These are phyloP conservation scores for Perkinsela sp. DNA, from an alignment of 208 protist genomes.

Conservation along the genomic window DNA sequence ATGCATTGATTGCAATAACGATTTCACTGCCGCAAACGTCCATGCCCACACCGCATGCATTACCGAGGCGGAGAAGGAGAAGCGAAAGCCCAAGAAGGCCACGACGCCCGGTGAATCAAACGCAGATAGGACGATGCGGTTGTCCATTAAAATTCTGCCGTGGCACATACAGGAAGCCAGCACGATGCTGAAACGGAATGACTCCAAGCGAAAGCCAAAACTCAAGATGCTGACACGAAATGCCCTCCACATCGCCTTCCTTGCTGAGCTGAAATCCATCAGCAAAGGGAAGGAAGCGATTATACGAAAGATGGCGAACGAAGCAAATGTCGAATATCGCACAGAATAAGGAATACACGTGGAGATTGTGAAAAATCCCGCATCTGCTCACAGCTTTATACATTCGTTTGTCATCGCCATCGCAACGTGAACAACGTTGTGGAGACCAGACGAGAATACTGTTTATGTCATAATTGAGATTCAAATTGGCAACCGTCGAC, in stretches of 20 bases:
- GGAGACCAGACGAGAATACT: too few relatives aligned
- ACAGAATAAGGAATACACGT: not conserved
- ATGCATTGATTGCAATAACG: slow-evolving; percentile 60
- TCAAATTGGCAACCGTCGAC: too few relatives aligned
- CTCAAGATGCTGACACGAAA: not conserved
- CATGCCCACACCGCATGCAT: slow-evolving; percentile 47
- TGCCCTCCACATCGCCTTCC: not conserved
- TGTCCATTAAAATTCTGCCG: not conserved
- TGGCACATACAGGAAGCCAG: not conserved
- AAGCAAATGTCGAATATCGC: not conserved
- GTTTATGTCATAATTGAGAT: too few relatives aligned
- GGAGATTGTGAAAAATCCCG: too few relatives aligned
- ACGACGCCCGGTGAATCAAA: too few relatives aligned
- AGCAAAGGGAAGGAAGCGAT: not conserved
- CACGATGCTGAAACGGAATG: not conserved
- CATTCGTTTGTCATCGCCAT: too few relatives aligned
- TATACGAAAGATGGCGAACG: not conserved
- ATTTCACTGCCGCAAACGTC: slow-evolving; percentile 29
- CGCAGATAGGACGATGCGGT: not conserved
- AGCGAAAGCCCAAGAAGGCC: slow-evolving; percentile 11
- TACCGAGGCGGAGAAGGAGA: slow-evolving; percentile 47
- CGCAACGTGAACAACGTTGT: too few relatives aligned
- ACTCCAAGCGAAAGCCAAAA: not conserved
- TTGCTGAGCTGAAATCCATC: not conserved
- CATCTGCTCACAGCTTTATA: too few relatives aligned